Evolutionary conservation across 2,329 filamentous ascomycete species (phyloP), one percentile per base, ranked within the genome.

Genomic region (Pseudogymnoascus sp.): DNA sequence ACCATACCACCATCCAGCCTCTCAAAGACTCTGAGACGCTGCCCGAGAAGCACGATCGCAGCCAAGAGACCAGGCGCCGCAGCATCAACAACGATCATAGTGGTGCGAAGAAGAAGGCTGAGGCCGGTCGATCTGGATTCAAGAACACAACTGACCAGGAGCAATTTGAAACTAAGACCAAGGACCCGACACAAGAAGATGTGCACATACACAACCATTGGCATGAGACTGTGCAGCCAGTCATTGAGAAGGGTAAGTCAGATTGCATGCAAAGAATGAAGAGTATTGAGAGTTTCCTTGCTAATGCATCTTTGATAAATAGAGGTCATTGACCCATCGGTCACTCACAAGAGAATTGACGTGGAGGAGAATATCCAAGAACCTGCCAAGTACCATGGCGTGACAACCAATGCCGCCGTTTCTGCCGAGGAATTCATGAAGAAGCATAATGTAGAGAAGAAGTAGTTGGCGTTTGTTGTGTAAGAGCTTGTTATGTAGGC

Each of bases 121-220:
- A 56, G 50, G 50, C 50, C 21, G n/a, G 50, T 16, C 50, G 25
- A 56, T 12, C 25, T 56, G 50, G 50, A 5, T 56, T 56, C n/a
- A 56, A 56, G 10, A 56, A 56, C 50, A 56, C 50, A 25, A 56
- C 3, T 11, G 50, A 56, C 10, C 50, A 56, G 28, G 62, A 66
- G 63, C 23, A 64, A 60, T 62, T 63, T 59, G 66, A 67, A 60
- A 61, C 38, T 10, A 56, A 56, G 11, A 56, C 50, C 50, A 56
- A 10, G 16, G 50, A 56, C 5, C 50, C n/a, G 5, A 56, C 50
- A 16, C 25, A 34, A 56, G n/a, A 56, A 56, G 50, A 34, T 5
- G 25, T 56, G 5, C 50, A 56, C 14, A 16, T 56, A 12, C 50
- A 56, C 50, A 56, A 56, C 50, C 50, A 56, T 18, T 56, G 50